Evolutionary conservation across 768 basidiomycete species (phyloP).

Genomic region (Tulasnella sp.): DNA sequence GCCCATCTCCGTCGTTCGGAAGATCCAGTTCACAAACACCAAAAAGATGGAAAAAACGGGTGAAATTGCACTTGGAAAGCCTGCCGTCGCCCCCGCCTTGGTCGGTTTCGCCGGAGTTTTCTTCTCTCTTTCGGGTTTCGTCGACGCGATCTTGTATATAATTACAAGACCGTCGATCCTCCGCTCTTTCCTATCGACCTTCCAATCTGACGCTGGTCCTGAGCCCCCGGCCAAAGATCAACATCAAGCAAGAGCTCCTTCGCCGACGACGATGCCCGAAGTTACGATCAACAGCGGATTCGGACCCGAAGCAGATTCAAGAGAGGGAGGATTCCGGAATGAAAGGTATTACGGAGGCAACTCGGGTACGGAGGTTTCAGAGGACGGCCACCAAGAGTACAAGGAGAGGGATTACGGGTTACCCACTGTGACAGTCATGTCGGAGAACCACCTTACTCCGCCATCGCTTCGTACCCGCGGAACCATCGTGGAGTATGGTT

Average conservation of each 20-base stretch:
- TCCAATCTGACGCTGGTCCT: background rate
- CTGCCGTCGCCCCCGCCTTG: slow-evolving; percentile 35
- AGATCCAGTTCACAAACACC: slow-evolving; percentile 37
- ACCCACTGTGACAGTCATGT: background rate
- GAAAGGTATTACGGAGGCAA: background rate
- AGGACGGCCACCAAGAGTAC: background rate
- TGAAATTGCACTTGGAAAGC: background rate
- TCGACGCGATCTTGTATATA: slow-evolving; percentile 43
- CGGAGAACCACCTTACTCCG: background rate
- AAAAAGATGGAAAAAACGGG: background rate
- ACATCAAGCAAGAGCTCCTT: background rate
- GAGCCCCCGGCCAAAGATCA: background rate
- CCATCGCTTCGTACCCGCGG: background rate
- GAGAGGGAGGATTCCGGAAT: background rate
- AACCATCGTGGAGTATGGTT: background rate
- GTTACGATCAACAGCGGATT: background rate
- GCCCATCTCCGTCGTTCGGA: slow-evolving; percentile 45
- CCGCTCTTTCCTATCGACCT: background rate
- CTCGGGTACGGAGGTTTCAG: background rate
- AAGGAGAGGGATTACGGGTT: background rate
- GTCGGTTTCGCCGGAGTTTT: slow-evolving; percentile 42
- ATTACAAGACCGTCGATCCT: slow-evolving; percentile 35
- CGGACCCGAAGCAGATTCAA: background rate
- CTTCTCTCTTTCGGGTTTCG: slow-evolving; percentile 45
- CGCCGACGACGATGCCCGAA: background rate